A percentile compares a stretch with the other conserved stretches of the same genome.
Conservation (phyloP, 2,329 filamentous ascomycete genomes). For the Mycosphaerella sp. region DNA sequence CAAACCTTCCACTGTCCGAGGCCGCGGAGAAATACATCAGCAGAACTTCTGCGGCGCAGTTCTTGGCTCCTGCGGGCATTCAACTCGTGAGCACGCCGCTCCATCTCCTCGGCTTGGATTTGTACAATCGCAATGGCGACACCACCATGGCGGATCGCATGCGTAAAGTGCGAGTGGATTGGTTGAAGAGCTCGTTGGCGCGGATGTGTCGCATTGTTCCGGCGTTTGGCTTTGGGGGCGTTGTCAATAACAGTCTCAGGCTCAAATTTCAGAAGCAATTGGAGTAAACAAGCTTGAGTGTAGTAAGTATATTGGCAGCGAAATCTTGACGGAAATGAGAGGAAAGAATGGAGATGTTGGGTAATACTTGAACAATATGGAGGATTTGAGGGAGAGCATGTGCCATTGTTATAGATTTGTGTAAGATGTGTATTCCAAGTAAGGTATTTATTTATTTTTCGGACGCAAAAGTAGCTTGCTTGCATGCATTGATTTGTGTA, state of each 20-base stretch:
- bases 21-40: constrained; percentile 50
- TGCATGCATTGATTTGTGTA: too few species aligned
- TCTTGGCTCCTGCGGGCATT: constrained; percentile 69
- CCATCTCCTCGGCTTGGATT: constrained; percentile 75
- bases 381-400: too few species aligned
- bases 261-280: constrained; percentile 59
- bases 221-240: constrained; percentile 81
- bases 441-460: too few species aligned
- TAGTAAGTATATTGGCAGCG: too few species aligned
- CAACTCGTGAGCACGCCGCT: constrained; percentile 77
- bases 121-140: constrained; percentile 65
- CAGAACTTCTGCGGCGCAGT: constrained; percentile 59
- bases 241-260: constrained; percentile 72
- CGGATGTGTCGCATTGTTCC: constrained; percentile 80
- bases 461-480: too few species aligned
- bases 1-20: constrained; percentile 47
- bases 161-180: constrained; percentile 64
- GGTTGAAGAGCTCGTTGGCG: constrained; percentile 65
- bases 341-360: too few species aligned
- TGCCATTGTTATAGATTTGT: too few species aligned
- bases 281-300: constrained; percentile 31
- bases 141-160: constrained; percentile 56
- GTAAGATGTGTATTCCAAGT: too few species aligned
- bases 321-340: too few species aligned
- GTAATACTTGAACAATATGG: too few species aligned